Percentiles rank a stretch among this genome's conserved stretches.
Evolutionary conservation across 1,284 basidiomycete species (phyloP).

Genomic region (Ganoderma leucocontextum): DNA sequence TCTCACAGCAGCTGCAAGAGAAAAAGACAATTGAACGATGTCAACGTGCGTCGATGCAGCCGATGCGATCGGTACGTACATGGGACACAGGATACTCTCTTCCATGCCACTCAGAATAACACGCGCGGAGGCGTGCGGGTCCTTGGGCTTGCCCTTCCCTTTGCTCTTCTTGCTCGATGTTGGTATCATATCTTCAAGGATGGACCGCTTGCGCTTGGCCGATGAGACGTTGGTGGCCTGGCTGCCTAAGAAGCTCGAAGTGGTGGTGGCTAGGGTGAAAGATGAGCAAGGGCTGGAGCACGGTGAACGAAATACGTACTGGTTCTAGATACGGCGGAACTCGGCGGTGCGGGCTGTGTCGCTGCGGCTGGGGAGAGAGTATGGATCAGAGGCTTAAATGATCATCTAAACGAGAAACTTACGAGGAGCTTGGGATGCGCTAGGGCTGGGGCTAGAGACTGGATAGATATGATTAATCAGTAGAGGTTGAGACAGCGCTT

Average conservation of each 20-base stretch:
- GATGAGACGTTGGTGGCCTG: not conserved
- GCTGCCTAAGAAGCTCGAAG: not conserved
- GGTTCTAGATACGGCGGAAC: not conserved
- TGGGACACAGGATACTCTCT: constrained; percentile 44
- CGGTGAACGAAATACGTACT: not conserved
- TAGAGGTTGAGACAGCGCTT: not conserved
- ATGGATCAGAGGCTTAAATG: not conserved
- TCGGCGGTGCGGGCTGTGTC: constrained; percentile 3
- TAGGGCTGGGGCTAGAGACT: not conserved
- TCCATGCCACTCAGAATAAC: constrained; percentile 38
- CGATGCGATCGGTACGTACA: constrained; percentile 38
- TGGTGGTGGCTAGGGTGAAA: not conserved
- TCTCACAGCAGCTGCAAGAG: constrained; percentile 42
- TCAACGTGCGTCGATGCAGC: not conserved
- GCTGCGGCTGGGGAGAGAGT: not conserved
- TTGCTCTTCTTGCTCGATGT: constrained; percentile 25
- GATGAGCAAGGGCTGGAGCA: not conserved
- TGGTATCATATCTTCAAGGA: not conserved
- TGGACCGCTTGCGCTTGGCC: constrained; percentile 22
- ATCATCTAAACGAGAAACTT: not conserved
- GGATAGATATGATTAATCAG: too few species aligned
- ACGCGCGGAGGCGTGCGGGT: constrained; percentile 31
- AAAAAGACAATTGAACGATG: not conserved
- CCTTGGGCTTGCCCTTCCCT: constrained; percentile 29
- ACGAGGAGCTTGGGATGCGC: not conserved